Conservation (phyloP, 78 protist genomes). For the Dictyostelium discoideum region DNA sequence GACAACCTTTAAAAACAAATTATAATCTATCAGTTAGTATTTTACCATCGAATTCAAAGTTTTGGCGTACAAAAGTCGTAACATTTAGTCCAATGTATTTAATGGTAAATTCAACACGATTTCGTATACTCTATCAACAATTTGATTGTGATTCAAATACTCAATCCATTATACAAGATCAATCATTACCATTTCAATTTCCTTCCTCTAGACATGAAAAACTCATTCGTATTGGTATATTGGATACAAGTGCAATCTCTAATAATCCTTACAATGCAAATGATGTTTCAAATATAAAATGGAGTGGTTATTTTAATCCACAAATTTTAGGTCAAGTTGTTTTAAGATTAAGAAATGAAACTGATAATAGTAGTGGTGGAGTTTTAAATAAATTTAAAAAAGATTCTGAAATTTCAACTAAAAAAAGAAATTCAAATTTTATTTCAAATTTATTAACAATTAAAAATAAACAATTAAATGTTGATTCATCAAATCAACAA, state of each 20-base stretch:
- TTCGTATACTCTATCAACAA: constrained; percentile 36
- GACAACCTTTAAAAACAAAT: constrained; percentile 8
- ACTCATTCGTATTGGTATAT: constrained; percentile 34
- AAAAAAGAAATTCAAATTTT: not conserved
- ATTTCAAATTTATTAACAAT: not conserved
- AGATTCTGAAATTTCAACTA: constrained; percentile 43
- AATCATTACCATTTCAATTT: constrained; percentile 69
- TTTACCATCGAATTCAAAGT: constrained; percentile 40
- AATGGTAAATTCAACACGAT: constrained; percentile 27
- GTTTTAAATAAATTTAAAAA: constrained; percentile 16
- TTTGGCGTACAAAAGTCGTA: constrained; percentile 54
- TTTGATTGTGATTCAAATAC: constrained; percentile 41
- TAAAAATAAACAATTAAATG: not conserved
- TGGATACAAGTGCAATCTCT: not conserved
- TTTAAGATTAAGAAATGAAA: constrained; percentile 33
- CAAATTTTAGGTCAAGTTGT: constrained; percentile 30
- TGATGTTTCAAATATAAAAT: not conserved
- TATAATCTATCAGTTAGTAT: constrained; percentile 44
- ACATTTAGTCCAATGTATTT: constrained; percentile 64
- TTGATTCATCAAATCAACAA: not conserved
- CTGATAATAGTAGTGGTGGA: not conserved
- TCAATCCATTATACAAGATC: constrained; percentile 39
- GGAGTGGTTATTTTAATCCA: constrained; percentile 75
- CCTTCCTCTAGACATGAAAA: constrained; percentile 38
- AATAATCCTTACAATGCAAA: not conserved